Base-by-base conservation (phyloP, 129 eudicot species). In the Oenanthe sinensis region DNA sequence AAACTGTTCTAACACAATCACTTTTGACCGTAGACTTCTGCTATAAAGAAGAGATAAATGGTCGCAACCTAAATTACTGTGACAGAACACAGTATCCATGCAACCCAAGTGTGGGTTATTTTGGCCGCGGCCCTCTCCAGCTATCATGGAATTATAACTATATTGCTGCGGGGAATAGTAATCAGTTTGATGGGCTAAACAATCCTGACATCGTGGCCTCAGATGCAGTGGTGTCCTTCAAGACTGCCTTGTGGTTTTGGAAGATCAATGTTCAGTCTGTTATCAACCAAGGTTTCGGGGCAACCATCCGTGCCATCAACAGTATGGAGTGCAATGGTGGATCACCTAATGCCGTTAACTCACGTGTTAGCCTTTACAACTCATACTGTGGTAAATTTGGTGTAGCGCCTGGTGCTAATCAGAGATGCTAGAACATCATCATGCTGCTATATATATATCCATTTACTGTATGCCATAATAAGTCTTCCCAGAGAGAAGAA, bases 191-290 rank as follows among this genome's bases (percentile, higher is more conserved):
- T 43, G 82, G 82, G 20, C 40, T 83, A 15, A 43, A 71, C 50
- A 8, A 75, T 73, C 87, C 87, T 3, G 84, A 77, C 49, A 81
- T 45, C 8, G 87, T 84, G 82, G 84, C 87, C 26, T 76, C 62
- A 20, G 79, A 84, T 43, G 76, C 68, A 20, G 65, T 69, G 44
- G 46, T 80, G 14, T 80, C 87, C 13, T 84, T 84, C 77, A 81
- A 73, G 44, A 46, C 87, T 17, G 82, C 84, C 28, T 33, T 84
- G 43, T 84, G 87, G 87, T 84, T 19, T 28, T 84, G 84, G 87
- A 81, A 77, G 82, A 49, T 58, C 39, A 71, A 77, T 6, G 84
- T 78, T 46, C 82, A 84, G 45, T 74, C 67, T 49, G 65, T 75
- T 30, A 75, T 39, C 3, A 40, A 9, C 78, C 78, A 75, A 75